Evolutionary conservation across 805 yeast genomes (phyloP), one percentile per base, ranked within the genome.

Genomic region (Yarrowia sp.): DNA sequence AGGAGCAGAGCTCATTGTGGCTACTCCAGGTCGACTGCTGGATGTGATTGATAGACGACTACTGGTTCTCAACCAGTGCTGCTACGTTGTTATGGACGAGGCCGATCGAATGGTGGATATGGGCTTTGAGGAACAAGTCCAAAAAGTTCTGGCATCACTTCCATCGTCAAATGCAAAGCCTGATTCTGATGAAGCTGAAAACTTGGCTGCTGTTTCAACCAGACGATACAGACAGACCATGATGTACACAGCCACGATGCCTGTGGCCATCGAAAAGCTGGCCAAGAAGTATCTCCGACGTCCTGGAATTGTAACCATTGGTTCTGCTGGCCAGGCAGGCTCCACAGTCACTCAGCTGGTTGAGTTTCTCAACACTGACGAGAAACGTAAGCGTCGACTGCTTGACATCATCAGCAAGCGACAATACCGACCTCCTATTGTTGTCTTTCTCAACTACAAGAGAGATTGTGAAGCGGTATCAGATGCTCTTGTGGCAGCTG

Each of bases 171-270:
- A 81, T 61, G 66, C 70, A 12, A 77, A 79, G 48, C 82, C 83
- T 0, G 82, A 68, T 35, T 59, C 58, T 14, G 72, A 68, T 10
- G 71, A 69, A 7, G 71, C 73, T 21, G 67, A 66, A 46, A 49
- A 66, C 51, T 26, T 68, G 17, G 62, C 67, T 16, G 30, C 56
- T 21, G 65, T 67, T 65, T 54, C 67, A 19, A 69, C 72, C 7
- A 67, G 66, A 24, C 63, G 70, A 40, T 68, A 69, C 38, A 70
- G 87, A 62, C 86, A 85, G 58, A 90, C 96, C 0, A 81, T 91
- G 83, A 89, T 93, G 97, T 93, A 90, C 75, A 90, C 98, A 0
- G 98, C 98, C 0, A 95, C 99, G 0, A 86, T 93, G 85, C 89
- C 96, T 0, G 81, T 85, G 0, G 80, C 84, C 0, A 86, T 92